A percentile compares a stretch with the other conserved stretches of the same genome.
Evolutionary conservation across 805 yeast species (phyloP).

Genomic region (Cyberlindnera subsufficiens): DNA sequence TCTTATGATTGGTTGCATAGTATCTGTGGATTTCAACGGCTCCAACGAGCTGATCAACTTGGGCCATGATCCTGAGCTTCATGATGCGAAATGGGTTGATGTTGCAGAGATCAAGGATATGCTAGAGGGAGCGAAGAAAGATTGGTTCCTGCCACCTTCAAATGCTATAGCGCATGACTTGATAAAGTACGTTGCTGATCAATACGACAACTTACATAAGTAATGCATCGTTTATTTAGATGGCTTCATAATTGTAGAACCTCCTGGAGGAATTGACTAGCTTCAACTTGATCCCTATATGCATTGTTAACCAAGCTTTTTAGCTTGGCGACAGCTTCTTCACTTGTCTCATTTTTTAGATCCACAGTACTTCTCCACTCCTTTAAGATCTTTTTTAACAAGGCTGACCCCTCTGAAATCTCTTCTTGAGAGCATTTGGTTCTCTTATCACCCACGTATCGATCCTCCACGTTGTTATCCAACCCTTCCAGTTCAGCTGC

Average conservation of each 20-base stretch:
- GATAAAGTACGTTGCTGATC: conserved; percentile 18
- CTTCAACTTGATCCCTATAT: conserved; percentile 21
- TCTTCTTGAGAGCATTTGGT: conserved; percentile 48
- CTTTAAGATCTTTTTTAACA: conserved; percentile 37
- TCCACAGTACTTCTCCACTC: conserved; percentile 27
- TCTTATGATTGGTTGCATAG: conserved; percentile 90
- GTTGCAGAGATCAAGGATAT: conserved; percentile 38
- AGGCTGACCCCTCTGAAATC: conserved; percentile 46
- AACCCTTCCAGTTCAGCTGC: conserved; percentile 76
- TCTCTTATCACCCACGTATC: conserved; percentile 38
- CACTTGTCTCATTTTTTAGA: conserved; percentile 20
- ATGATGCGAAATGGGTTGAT: conserved; percentile 84
- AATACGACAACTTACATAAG: conserved; percentile 4
- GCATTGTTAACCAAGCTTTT: conserved; percentile 27
- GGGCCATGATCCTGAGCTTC: conserved; percentile 80
- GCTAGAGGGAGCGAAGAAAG: conserved; percentile 14
- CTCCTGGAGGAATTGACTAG: conserved; percentile 41
- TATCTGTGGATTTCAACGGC: conserved; percentile 65
- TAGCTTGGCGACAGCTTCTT: conserved; percentile 35
- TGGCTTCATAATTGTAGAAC: conserved; percentile 42
- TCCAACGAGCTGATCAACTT: conserved; percentile 58
- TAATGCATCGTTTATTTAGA: conserved; percentile 3
- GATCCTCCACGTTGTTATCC: conserved; percentile 36
- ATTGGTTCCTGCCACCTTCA: conserved; percentile 21
- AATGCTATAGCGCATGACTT: conserved; percentile 25